phyloP scores from a whole-genome alignment of 2,329 filamentous ascomycete species.

The Nakataea oryzae region DNA sequence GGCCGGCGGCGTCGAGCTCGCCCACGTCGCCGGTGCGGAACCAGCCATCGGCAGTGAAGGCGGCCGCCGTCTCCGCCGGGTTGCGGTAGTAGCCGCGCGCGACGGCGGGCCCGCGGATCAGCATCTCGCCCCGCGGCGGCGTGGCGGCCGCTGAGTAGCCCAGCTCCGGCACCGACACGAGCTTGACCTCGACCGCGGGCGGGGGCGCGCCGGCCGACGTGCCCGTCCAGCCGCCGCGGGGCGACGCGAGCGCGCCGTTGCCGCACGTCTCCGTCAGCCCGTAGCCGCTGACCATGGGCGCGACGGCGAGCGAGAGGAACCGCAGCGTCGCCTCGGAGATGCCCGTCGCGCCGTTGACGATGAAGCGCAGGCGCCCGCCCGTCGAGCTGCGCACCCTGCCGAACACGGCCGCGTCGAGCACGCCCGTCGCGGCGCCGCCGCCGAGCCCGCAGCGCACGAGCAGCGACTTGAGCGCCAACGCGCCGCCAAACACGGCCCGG shows the following conservation, averaged over 20 bases:
- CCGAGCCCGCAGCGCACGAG: slow-evolving; percentile 50
- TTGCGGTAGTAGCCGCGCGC: slow-evolving; percentile 75
- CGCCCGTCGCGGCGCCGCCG: slow-evolving; percentile 40
- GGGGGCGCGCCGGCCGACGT: slow-evolving; percentile 69
- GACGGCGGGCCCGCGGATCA: slow-evolving; percentile 70
- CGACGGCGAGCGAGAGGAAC: slow-evolving; percentile 86
- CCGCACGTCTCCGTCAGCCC: slow-evolving; percentile 89
- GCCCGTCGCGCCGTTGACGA: slow-evolving; percentile 89
- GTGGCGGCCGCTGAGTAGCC: slow-evolving; percentile 67
- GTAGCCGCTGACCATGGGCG: slow-evolving; percentile 90
- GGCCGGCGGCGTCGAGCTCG: slow-evolving; percentile 66
- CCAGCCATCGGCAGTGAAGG: slow-evolving; percentile 79
- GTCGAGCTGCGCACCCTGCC: slow-evolving; percentile 85
- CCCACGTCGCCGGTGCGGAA: slow-evolving; percentile 97
- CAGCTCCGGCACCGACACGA: slow-evolving; percentile 84
- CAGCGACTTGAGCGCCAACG: slow-evolving; percentile 47
- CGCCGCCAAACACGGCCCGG: slow-evolving; percentile 67
- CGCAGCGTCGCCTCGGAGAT: slow-evolving; percentile 78
- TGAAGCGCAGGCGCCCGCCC: slow-evolving; percentile 77
- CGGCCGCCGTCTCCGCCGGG: slow-evolving; percentile 70
- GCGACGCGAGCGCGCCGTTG: slow-evolving; percentile 73
- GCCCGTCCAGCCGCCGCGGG: slow-evolving; percentile 74
- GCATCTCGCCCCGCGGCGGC: slow-evolving; percentile 85
- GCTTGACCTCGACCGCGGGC: slow-evolving; percentile 73
- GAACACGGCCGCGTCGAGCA: slow-evolving; percentile 79